A percentile compares a stretch with the other conserved stretches of the same genome.
phyloP scores from a whole-genome alignment of 352 stramenopile species.

The Pythium vanterpoolii region DNA sequence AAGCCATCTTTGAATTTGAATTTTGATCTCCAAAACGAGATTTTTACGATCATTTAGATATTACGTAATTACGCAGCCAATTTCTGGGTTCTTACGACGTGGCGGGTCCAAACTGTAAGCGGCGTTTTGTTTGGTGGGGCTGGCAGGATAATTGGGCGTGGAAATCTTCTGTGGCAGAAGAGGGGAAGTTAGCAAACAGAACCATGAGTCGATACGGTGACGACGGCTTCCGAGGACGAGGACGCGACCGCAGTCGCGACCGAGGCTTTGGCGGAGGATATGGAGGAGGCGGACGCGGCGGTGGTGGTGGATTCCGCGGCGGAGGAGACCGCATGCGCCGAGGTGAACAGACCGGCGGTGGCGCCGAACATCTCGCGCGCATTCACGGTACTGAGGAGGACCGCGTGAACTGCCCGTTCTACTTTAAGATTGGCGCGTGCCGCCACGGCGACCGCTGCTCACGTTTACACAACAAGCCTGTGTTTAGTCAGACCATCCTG shows the following conservation, averaged over 20 bases:
- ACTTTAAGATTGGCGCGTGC: constrained; percentile 99
- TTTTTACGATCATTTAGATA: constrained; percentile 13
- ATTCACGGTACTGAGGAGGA: constrained; percentile 98
- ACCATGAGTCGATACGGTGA: constrained; percentile 72
- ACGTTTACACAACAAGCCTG: constrained; percentile 97
- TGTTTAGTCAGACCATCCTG: constrained; percentile 98
- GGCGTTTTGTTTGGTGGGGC: constrained; percentile 10
- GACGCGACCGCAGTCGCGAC: constrained; percentile 71
- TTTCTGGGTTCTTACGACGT: constrained; percentile 17
- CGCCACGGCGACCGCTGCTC: constrained; percentile 98
- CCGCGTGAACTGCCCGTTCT: constrained; percentile 99
- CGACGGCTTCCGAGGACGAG: constrained; percentile 63
- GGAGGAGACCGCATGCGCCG: constrained; percentile 55
- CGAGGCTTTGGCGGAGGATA: constrained; percentile 35
- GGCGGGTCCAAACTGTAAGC: not conserved
- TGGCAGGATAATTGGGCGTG: too few species aligned
- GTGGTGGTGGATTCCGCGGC: constrained; percentile 36
- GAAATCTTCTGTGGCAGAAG: constrained; percentile 23
- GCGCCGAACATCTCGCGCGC: constrained; percentile 94
- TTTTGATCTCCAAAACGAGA: constrained; percentile 20
- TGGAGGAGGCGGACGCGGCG: constrained; percentile 24
- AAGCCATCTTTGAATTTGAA: constrained; percentile 32
- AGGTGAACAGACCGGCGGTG: constrained; percentile 70
- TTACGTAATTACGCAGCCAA: constrained; percentile 5
- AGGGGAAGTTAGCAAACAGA: not conserved